Evolutionary conservation across 495 filamentous ascomycete species (phyloP).

Genomic region (Pyrenula massariospora): DNA sequence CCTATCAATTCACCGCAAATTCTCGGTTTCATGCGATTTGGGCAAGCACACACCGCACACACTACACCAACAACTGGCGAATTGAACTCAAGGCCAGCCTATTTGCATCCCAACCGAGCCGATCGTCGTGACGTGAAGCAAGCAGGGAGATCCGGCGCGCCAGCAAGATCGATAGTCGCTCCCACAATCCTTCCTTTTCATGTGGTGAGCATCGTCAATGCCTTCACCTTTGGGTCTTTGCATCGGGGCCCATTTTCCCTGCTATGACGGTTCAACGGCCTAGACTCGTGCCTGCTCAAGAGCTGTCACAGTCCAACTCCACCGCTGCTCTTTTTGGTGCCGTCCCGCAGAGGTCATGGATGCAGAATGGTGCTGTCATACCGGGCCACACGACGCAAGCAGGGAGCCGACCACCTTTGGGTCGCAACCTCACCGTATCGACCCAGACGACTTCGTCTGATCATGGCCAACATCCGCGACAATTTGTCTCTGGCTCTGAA

Average conservation of each 20-base stretch:
- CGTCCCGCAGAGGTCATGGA: slow-evolving; percentile 56
- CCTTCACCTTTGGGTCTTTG: background rate
- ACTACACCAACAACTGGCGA: too few species aligned
- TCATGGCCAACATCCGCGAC: background rate
- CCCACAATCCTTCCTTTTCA: too few species aligned
- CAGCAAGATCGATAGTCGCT: too few species aligned
- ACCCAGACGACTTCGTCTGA: background rate
- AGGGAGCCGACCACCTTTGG: background rate
- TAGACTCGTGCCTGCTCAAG: background rate
- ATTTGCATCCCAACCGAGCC: too few species aligned
- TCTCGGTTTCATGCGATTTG: too few species aligned
- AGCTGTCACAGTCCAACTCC: slow-evolving; percentile 43
- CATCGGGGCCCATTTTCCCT: background rate
- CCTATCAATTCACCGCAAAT: too few species aligned
- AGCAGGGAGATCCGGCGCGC: too few species aligned
- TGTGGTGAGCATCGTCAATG: background rate
- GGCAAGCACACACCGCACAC: too few species aligned
- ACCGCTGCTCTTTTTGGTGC: slow-evolving; percentile 58
- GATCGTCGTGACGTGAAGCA: too few species aligned
- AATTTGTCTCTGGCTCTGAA: background rate
- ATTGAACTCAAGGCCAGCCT: too few species aligned
- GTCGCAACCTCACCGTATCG: background rate
- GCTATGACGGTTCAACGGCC: background rate
- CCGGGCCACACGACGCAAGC: background rate
- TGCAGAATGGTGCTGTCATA: slow-evolving; percentile 19